Percentiles rank a stretch among this genome's conserved stretches.
Evolutionary conservation across 768 basidiomycete genomes (phyloP).

Genomic region (Pulveroboletus sp.): DNA sequence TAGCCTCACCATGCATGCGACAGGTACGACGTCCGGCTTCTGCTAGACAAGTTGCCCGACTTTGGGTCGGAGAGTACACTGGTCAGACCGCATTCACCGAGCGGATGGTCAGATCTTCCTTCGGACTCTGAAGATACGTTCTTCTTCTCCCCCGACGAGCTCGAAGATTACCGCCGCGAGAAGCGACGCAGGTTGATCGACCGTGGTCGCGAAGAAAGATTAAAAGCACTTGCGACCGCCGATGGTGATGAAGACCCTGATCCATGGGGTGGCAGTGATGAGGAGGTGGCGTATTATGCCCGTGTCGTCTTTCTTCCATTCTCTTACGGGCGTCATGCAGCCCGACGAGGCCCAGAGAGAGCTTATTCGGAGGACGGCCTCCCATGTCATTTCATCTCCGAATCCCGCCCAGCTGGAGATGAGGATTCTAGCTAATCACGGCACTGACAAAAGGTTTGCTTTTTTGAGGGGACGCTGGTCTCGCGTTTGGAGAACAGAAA

Average conservation of each 20-base stretch:
- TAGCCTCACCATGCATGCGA: constrained; percentile 18
- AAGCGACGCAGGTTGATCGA: constrained; percentile 66
- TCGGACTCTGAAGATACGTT: constrained; percentile 86
- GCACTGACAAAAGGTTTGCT: constrained; percentile 70
- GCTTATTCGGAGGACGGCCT: constrained; percentile 73
- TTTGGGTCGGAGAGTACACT: background rate
- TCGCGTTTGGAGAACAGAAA: constrained; percentile 55
- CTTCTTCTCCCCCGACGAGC: constrained; percentile 66
- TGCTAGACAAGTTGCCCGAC: constrained; percentile 52
- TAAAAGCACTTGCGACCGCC: constrained; percentile 50
- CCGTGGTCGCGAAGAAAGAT: constrained; percentile 56
- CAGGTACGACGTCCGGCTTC: constrained; percentile 80
- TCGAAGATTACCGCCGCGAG: constrained; percentile 59
- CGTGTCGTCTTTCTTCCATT: background rate
- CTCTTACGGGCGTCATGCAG: constrained; percentile 32
- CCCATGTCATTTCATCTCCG: constrained; percentile 62
- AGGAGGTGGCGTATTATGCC: constrained; percentile 48
- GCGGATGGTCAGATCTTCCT: constrained; percentile 81
- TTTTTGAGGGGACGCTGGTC: constrained; percentile 80
- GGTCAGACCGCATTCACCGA: constrained; percentile 40
- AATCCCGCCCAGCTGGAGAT: constrained; percentile 83
- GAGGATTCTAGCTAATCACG: constrained; percentile 85
- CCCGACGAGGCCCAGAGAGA: constrained; percentile 56
- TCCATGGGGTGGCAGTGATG: constrained; percentile 64
- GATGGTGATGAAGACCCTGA: constrained; percentile 44